A percentile compares a stretch with the other conserved stretches of the same genome.
phyloP scores from a whole-genome alignment of 139 green algal species.

The Chlamydomonas schloesseri region DNA sequence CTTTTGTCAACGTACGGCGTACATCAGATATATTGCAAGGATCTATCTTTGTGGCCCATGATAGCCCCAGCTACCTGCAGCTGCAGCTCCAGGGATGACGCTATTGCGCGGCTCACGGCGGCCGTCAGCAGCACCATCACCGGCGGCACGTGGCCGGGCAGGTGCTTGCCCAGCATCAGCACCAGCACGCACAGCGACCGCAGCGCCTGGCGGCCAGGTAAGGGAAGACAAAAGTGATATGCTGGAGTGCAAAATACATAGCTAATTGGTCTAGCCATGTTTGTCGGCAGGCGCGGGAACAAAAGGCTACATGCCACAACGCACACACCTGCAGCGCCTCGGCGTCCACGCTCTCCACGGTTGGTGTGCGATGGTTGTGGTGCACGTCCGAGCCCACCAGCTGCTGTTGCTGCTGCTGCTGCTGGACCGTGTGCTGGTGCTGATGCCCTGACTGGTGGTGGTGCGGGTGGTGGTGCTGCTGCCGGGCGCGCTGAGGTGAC shows the following conservation, averaged over 20 bases:
- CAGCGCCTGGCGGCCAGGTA: slow-evolving; percentile 24
- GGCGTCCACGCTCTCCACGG: background rate
- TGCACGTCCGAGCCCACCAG: background rate
- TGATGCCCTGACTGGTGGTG: background rate
- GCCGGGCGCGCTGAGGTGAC: background rate
- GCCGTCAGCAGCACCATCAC: slow-evolving; percentile 70
- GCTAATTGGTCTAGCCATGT: too few species aligned
- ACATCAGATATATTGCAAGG: too few species aligned
- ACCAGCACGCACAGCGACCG: slow-evolving; percentile 33
- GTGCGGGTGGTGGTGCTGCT: background rate
- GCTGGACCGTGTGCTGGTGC: background rate
- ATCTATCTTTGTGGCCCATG: too few species aligned
- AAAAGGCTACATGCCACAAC: background rate
- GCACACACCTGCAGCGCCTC: slow-evolving; percentile 2
- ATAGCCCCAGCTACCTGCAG: slow-evolving; percentile 41
- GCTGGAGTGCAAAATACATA: background rate
- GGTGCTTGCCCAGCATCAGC: slow-evolving; percentile 26
- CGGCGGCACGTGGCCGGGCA: slow-evolving; percentile 56
- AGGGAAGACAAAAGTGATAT: background rate
- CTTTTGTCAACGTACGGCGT: too few species aligned
- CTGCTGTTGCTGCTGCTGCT: background rate
- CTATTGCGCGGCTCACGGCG: slow-evolving; percentile 24
- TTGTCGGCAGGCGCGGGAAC: too few species aligned
- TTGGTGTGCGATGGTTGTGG: background rate
- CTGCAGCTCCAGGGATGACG: slow-evolving; percentile 32